Base-by-base conservation (phyloP, 306 rosid species). In the Cucurbita maxima region DNA sequence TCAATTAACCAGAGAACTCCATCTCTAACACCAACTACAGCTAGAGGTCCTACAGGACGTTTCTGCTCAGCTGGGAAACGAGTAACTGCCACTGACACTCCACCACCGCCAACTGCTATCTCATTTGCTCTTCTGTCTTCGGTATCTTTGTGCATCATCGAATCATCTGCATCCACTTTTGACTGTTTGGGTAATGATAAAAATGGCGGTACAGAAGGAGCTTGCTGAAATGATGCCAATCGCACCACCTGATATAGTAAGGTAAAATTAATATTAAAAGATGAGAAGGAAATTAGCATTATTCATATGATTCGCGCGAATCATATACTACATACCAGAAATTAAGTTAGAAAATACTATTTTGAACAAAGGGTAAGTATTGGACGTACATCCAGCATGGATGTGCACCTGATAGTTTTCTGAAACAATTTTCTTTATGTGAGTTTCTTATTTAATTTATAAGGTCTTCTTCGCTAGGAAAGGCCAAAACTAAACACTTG, bases 1-100 rank as follows among this genome's bases (percentile, higher is more conserved):
- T 94, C 99, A 83, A 94, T 86, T 67, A 94, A 89, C 99, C 99
- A 94, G 79, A 94, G 97, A 84, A 94, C 99, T 66, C 99, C 99
- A 83, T 94, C 99, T 79, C 82, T 86, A 73, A 94, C 99, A 61
- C 99, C 99, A 60, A 94, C 96, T 81, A 94, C 87, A 79, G 91
- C 85, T 57, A 94, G 86, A 59, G 96, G 96, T 76, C 99, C 97
- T 54, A 89, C 87, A 47, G 99, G 99, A 47, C 99, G 96, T 84
- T 94, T 94, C 86, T 94, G 99, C 89, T 94, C 99, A 50, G 79
- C 71, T 0, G 99, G 99, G 59, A 91, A 94, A 54, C 96, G 99
- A 72, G 99, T 94, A 61, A 91, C 89, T 22, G 99, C 97, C 76
- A 91, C 99, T 11, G 96, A 85, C 73, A 94, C 96, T 14, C 99